Evolutionary conservation across 148 eudicot genomes (phyloP), one percentile per base, ranked within the genome.

Genomic region (Chenopodium quinoa): DNA sequence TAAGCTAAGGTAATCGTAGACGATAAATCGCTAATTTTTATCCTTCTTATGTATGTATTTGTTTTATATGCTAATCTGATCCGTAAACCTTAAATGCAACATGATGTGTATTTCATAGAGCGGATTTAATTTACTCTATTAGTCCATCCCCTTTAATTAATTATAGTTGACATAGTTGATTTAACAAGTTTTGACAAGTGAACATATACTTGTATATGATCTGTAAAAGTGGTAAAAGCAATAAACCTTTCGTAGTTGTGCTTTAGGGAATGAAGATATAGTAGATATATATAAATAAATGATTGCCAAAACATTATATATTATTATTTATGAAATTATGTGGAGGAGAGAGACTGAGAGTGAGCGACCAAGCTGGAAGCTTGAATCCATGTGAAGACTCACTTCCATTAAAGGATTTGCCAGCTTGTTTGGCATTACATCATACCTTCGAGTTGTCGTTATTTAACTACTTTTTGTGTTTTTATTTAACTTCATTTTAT

Each of bases 401-500:
- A 50, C 0, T 71, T 71, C 50, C 48, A 29, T 60, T 8, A 69
- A 40, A 48, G 54, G 31, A n/a, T 80, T 25, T 68, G 82, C 82
- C 82, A 80, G 78, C 27, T 73, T 62, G 82, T 80, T 73, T 75
- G 77, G 77, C 72, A 27, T 72, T 47, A 65, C 34, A 34, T 62
- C 60, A 32, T 73, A 64, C 63, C 78, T 29, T 73, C 63, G 10
- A 73, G 0, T 63, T 73, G 78, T 80, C 82, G 82, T 52, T 64
- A 80, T 80, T 40, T 63, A 80, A 80, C 82, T 11, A 73, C 82
- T 64, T 73, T 79, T 7, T 7, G 8, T 47, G 6, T 70, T 67
- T 27, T 78, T 29, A 47, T 66, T 25, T 40, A 40, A 9, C 37
- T 19, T 27, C 14, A n/a, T 2, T 52, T 52, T 52, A 12, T 10